These are phyloP conservation scores for Hypholoma fasciculare DNA, from an alignment of 768 basidiomycete species.

Conservation along the genomic window DNA sequence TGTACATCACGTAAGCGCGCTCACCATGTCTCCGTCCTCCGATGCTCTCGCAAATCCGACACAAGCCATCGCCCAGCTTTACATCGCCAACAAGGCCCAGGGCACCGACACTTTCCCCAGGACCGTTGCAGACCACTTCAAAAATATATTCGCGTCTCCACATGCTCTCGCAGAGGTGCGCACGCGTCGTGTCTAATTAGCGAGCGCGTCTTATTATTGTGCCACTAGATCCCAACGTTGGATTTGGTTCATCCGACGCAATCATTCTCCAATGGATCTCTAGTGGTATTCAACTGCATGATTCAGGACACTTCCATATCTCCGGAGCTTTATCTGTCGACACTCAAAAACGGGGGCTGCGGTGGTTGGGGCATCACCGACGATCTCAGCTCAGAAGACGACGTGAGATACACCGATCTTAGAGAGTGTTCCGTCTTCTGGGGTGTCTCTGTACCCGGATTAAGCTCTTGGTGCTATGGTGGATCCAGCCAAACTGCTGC, in stretches of 20 bases:
- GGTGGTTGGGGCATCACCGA: constrained; percentile 78
- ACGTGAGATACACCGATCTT: constrained; percentile 50
- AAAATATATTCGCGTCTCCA: constrained; percentile 35
- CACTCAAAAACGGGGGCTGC: constrained; percentile 36
- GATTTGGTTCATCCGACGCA: constrained; percentile 48
- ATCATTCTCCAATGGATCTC: constrained; percentile 46
- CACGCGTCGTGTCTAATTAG: constrained; percentile 5
- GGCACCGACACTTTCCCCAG: constrained; percentile 38
- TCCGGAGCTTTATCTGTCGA: constrained; percentile 70
- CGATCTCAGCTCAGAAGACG: constrained; percentile 21
- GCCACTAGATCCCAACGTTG: constrained; percentile 57
- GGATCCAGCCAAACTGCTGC: constrained; percentile 11
- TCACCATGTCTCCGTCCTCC: constrained; percentile 52
- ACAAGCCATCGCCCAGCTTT: constrained; percentile 48
- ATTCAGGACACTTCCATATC: constrained; percentile 80
- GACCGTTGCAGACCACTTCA: constrained; percentile 48
- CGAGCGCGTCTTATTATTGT: background rate
- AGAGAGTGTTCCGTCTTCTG: constrained; percentile 66
- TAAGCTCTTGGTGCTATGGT: constrained; percentile 55
- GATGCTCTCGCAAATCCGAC: constrained; percentile 44
- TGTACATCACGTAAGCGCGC: constrained; percentile 28
- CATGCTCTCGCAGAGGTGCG: constrained; percentile 43
- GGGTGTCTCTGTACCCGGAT: constrained; percentile 74
- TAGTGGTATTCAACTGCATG: constrained; percentile 77
- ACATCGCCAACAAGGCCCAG: constrained; percentile 22